phyloP scores from a whole-genome alignment of 306 rosid genomes.

The Sphenostylis stenocarpa region DNA sequence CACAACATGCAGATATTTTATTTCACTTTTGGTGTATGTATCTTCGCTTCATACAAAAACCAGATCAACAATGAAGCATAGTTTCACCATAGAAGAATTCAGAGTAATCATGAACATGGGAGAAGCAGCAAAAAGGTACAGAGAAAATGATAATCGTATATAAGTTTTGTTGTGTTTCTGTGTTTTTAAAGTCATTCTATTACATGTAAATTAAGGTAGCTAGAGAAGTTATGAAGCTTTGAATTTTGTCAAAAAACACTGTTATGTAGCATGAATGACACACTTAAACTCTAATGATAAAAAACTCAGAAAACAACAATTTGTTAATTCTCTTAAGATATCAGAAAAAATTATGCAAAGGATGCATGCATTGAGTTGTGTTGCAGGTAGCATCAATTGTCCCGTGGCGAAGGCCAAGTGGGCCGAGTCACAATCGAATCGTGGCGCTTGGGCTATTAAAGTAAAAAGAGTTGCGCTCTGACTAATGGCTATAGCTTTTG shows the following conservation, averaged over 20 bases:
- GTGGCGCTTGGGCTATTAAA: too few species aligned
- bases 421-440: too few species aligned
- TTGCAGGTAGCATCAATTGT: too few species aligned
- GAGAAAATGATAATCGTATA: not conserved
- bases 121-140: constrained; percentile 33
- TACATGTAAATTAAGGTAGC: not conserved
- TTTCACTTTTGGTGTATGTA: not conserved
- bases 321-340: not conserved
- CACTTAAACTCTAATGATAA: not conserved
- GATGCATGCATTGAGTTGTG: not conserved
- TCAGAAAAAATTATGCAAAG: too few species aligned
- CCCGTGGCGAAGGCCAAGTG: too few species aligned
- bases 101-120: constrained; percentile 16
- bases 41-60: not conserved
- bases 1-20: not conserved
- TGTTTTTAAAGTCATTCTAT: not conserved
- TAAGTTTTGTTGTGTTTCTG: not conserved
- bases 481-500: too few species aligned
- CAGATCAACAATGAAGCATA: not conserved
- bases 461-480: too few species aligned
- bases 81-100: not conserved
- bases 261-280: not conserved
- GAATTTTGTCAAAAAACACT: not conserved
- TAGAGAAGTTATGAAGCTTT: not conserved
- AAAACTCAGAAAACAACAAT: not conserved